Base-by-base conservation (phyloP, 306 rosid species). In the Vigna trinervia region DNA sequence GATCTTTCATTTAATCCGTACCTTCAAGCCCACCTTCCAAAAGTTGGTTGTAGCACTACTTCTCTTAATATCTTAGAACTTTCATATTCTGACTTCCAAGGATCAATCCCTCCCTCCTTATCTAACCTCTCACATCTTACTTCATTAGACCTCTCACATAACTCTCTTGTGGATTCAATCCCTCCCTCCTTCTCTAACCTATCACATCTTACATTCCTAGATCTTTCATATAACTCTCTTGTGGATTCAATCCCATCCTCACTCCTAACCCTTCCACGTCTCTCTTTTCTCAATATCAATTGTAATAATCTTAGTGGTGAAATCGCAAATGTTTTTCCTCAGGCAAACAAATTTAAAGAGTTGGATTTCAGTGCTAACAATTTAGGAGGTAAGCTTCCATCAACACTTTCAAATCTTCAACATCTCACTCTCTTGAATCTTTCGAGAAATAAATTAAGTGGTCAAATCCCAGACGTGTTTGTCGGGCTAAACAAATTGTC, bases 331-430 rank as follows among this genome's bases (percentile, higher is more conserved):
- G 39, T 30, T 0, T 60, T 60, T 60, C 67, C 19, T 14, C 43
- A 5, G 12, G 7, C 22, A 60, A 60, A 60, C 67, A 14, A 0
- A 6, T 60, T 32, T 60, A 6, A 32, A 32, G 5, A 30, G 2
- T 28, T 60, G 19, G 0, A 14, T 30, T 60, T 60, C 45, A 7
- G 7, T 39, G 11, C 0, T 36, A 36, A 36, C 41, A 1, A 45
- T 11, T 1, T 45, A 13, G 14, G 12, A 45, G 48, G 41, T 36
- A 9, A 36, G 41, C 8, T 36, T 2, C 41, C 41, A 15, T 50
- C 74, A 28, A 28, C 74, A 15, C 0, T 69, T 69, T 48, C 74
- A 50, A 69, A 48, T 6, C 74, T 54, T 38, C 52, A 38, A 56
- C 3, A 39, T 36, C 77, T 72, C 77, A 56, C 1, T 72, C 9